Evolutionary conservation across 2,329 filamentous ascomycete genomes (phyloP).

Genomic region (Colletotrichum falcatum): DNA sequence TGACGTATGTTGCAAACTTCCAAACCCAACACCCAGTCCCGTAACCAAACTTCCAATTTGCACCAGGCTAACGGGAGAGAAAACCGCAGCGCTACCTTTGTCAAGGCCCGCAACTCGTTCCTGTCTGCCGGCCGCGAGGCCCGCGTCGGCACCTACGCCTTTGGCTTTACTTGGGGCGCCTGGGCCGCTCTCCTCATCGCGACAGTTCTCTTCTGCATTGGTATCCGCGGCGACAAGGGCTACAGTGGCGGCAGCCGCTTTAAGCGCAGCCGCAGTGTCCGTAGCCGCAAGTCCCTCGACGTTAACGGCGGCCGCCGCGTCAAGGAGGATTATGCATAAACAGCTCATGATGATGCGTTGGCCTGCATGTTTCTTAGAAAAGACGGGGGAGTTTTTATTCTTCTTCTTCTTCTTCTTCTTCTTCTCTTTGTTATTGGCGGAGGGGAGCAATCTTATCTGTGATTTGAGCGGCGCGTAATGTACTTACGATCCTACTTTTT

Average conservation of each 20-base stretch:
- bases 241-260: conserved; percentile 54
- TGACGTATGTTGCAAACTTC: conserved; percentile 71
- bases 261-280: conserved; percentile 62
- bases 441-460: background rate
- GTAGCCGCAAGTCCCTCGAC: conserved; percentile 67
- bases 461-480: background rate
- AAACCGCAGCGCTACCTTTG: conserved; percentile 65
- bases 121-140: conserved; percentile 65
- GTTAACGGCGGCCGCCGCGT: conserved; percentile 67
- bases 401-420: no score
- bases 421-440: background rate
- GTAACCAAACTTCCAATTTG: background rate
- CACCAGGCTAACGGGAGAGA: background rate
- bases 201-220: conserved; percentile 74
- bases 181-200: conserved; percentile 75
- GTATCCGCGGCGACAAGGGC: conserved; percentile 63
- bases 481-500: background rate
- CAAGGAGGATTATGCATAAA: conserved; percentile 76
- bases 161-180: conserved; percentile 82
- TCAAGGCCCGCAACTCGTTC: conserved; percentile 78
- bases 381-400: background rate
- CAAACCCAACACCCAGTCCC: conserved; percentile 42
- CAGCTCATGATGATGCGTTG: background rate
- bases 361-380: background rate
- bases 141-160: conserved; percentile 73